phyloP scores from a whole-genome alignment of 2,329 filamentous ascomycete species.

The Monilinia fructicola region DNA sequence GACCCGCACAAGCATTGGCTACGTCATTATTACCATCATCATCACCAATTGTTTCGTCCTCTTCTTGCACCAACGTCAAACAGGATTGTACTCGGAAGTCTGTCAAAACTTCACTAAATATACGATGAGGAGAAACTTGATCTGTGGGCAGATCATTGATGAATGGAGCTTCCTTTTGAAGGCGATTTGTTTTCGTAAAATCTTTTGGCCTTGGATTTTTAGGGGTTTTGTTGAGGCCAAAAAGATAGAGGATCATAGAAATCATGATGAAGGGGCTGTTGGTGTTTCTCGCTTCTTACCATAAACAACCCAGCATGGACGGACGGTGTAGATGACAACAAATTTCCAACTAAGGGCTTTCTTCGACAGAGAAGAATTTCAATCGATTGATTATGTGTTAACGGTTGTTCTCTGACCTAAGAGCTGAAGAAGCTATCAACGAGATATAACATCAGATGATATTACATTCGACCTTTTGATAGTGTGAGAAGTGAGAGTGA shows the following conservation, averaged over 20 bases:
- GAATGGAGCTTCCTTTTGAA: conserved; percentile 23
- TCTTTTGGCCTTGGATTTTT: background rate
- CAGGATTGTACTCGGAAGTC: conserved; percentile 25
- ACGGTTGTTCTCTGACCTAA: background rate
- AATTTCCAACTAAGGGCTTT: background rate
- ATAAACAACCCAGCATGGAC: background rate
- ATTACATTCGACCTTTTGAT: conserved; percentile 15
- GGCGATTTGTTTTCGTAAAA: conserved; percentile 20
- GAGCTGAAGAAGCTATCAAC: conserved; percentile 11
- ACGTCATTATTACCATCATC: conserved; percentile 17
- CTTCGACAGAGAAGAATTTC: background rate
- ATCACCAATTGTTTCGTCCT: conserved; percentile 8
- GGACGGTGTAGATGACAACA: background rate
- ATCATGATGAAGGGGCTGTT: conserved; percentile 9
- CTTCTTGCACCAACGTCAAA: conserved; percentile 22
- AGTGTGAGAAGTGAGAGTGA: background rate
- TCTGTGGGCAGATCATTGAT: conserved; percentile 16
- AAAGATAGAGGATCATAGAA: conserved; percentile 15
- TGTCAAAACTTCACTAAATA: conserved; percentile 23
- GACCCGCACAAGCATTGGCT: background rate
- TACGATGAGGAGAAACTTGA: background rate
- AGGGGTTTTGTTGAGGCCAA: background rate
- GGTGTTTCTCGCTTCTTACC: conserved; percentile 2
- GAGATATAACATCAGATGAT: conserved; percentile 18
- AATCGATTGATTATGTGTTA: conserved; percentile 6